Evolutionary conservation across 495 filamentous ascomycete species (phyloP).

Genomic region (Xylaria castorea): DNA sequence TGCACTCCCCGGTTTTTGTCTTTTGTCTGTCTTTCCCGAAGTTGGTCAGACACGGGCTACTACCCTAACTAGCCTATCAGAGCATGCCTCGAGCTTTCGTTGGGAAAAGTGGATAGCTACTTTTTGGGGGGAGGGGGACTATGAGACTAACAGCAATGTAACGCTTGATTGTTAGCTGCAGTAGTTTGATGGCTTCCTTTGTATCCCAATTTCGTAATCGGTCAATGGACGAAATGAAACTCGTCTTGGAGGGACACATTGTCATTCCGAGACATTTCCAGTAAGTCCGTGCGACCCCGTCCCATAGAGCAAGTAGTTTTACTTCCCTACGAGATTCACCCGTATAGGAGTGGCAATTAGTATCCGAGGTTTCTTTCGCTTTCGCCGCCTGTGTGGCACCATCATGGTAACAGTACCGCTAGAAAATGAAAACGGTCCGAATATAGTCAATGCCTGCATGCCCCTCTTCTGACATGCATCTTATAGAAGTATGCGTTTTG

Average conservation of each 20-base stretch:
- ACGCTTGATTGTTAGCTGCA: not conserved
- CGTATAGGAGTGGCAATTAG: not conserved
- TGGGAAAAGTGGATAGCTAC: not conserved
- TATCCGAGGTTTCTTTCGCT: conserved; percentile 15
- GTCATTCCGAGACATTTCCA: not conserved
- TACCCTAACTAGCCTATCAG: not conserved
- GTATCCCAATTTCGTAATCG: not conserved
- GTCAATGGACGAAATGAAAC: not conserved
- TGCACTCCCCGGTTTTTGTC: conserved; percentile 20
- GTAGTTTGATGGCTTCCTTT: not conserved
- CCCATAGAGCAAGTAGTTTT: not conserved
- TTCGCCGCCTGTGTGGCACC: not conserved
- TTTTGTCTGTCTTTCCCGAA: not conserved
- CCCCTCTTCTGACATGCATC: conserved; percentile 11
- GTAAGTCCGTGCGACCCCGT: not conserved
- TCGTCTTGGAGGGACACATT: not conserved
- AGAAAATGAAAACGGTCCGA: conserved; percentile 4
- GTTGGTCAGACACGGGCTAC: conserved; percentile 4
- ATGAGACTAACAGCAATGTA: not conserved
- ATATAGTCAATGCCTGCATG: not conserved
- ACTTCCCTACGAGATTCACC: not conserved
- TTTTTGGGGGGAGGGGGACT: not conserved
- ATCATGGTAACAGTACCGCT: not conserved
- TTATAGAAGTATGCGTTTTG: not conserved
- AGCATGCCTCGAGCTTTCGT: not conserved